A percentile compares a stretch with the other conserved stretches of the same genome.
Evolutionary conservation across 306 rosid genomes (phyloP).

Genomic region (Fagus sylvatica): DNA sequence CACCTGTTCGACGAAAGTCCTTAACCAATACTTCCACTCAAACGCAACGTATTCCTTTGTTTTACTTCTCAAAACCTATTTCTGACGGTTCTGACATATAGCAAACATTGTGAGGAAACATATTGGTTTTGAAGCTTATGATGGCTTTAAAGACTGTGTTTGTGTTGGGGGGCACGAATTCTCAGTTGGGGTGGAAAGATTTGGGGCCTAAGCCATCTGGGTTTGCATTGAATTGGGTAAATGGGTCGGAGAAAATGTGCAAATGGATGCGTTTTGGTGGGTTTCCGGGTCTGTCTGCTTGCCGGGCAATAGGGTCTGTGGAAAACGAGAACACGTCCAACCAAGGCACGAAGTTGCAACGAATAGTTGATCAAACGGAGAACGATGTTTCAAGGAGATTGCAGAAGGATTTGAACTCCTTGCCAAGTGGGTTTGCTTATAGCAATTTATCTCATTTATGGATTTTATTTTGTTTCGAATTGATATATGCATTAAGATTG

Average conservation of each 20-base stretch:
- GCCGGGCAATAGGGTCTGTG: slow-evolving; percentile 4
- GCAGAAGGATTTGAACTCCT: slow-evolving; percentile 41
- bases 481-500: background rate
- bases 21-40: background rate
- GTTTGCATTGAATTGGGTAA: slow-evolving; percentile 20
- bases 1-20: background rate
- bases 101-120: background rate
- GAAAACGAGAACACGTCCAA: slow-evolving; percentile 25
- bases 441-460: slow-evolving; percentile 6
- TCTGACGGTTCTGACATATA: background rate
- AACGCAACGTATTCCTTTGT: background rate
- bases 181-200: slow-evolving; percentile 27
- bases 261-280: slow-evolving; percentile 30
- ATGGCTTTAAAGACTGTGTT: slow-evolving; percentile 33
- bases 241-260: slow-evolving; percentile 20
- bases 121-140: slow-evolving; percentile 4
- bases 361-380: slow-evolving; percentile 34
- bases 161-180: slow-evolving; percentile 21
- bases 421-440: slow-evolving; percentile 43
- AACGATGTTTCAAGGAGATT: slow-evolving; percentile 34
- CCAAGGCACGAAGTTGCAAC: slow-evolving; percentile 26
- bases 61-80: background rate
- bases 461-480: slow-evolving; percentile 16
- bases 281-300: slow-evolving; percentile 11
- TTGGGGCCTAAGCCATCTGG: slow-evolving; percentile 15